Evolutionary conservation across 225 moss, liverwort and hornwort species (phyloP).

Genomic region (Sphagnum tenellum): DNA sequence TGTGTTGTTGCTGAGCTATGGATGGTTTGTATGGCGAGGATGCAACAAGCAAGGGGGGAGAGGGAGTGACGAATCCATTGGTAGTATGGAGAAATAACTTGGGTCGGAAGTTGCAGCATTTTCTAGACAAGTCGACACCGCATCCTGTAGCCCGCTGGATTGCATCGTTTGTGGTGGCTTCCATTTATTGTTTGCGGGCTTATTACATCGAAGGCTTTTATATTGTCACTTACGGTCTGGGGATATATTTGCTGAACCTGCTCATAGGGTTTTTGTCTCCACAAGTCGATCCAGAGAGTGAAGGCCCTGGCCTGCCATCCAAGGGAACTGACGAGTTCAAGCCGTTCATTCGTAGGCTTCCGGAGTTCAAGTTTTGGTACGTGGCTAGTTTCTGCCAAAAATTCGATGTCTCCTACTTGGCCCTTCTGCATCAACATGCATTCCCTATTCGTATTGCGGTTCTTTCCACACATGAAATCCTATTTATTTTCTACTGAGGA

Average conservation of each 20-base stretch:
- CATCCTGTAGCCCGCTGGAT: conserved; percentile 90
- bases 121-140: conserved; percentile 96
- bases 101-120: conserved; percentile 84
- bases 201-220: conserved; percentile 97
- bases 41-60: conserved; percentile 25
- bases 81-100: conserved; percentile 79
- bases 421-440: not conserved
- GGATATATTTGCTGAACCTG: conserved; percentile 93
- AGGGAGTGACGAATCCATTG: conserved; percentile 46
- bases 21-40: conserved; percentile 87
- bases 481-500: too few relatives aligned
- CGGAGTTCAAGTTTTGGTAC: conserved; percentile 99
- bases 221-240: conserved; percentile 95
- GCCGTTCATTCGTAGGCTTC: conserved; percentile 99
- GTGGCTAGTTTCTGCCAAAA: conserved; percentile 4
- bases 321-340: conserved; percentile 98
- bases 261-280: conserved; percentile 96
- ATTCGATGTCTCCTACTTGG: not conserved
- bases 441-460: too few relatives aligned
- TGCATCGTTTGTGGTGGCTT: conserved; percentile 73
- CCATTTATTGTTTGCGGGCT: conserved; percentile 89
- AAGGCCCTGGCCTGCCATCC: conserved; percentile 89
- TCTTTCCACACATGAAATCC: too few relatives aligned
- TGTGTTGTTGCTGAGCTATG: conserved; percentile 27
- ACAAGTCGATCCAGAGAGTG: conserved; percentile 96